Conservation (phyloP, 352 stramenopile genomes). For the Phytophthora hibernalis region DNA sequence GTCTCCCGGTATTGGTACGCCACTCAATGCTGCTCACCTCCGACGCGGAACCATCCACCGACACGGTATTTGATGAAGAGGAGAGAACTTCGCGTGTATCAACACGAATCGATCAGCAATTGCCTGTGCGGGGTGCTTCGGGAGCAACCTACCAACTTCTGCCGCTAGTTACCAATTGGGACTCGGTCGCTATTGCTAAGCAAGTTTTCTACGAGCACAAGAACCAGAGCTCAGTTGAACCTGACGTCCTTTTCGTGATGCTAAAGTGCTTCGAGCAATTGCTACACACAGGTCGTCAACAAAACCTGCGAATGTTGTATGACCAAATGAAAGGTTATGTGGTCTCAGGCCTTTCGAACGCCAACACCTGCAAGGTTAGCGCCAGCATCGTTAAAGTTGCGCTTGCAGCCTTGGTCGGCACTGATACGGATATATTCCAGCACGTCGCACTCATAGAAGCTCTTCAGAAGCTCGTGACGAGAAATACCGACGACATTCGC, state of each 20-base stretch:
- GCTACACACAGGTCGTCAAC: constrained; percentile 5
- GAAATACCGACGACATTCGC: constrained; percentile 62
- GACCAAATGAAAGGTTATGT: constrained; percentile 69
- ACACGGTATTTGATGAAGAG: constrained; percentile 14
- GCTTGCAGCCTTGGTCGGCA: constrained; percentile 16
- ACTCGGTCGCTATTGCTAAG: constrained; percentile 71
- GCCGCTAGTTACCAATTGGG: constrained; percentile 59
- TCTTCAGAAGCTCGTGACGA: constrained; percentile 56
- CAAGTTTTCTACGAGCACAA: constrained; percentile 80
- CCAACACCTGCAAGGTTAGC: constrained; percentile 43
- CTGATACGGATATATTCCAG: constrained; percentile 43
- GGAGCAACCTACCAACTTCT: constrained; percentile 58
- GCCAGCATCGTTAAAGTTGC: constrained; percentile 42
- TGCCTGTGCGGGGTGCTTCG: constrained; percentile 65
- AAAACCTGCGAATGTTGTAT: constrained; percentile 48
- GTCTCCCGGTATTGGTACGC: constrained; percentile 52
- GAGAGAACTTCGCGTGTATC: not conserved
- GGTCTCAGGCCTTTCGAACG: constrained; percentile 50
- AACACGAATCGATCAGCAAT: constrained; percentile 30
- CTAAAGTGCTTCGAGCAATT: constrained; percentile 67
- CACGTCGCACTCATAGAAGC: constrained; percentile 43
- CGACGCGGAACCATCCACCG: not conserved
- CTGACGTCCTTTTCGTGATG: constrained; percentile 57
- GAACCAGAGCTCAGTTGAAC: constrained; percentile 35
- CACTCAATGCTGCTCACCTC: constrained; percentile 42